A percentile compares a stretch with the other conserved stretches of the same genome.
These are phyloP conservation scores for Solanum virginianum DNA, from an alignment of 257 asterid genomes.

Conservation along the genomic window DNA sequence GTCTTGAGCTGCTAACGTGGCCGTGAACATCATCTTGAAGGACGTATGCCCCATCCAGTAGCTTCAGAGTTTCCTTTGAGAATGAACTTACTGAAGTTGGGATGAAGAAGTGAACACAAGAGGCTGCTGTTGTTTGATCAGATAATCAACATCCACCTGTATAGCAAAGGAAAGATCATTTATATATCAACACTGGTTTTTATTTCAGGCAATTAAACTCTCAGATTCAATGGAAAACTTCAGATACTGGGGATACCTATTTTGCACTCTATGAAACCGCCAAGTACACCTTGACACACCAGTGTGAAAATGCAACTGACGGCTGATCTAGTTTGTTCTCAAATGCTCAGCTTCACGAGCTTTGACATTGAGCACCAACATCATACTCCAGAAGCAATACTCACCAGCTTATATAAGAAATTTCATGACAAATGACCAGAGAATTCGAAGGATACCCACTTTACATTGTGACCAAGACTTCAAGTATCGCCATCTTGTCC, in stretches of 20 bases:
- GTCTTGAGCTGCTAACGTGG: background rate
- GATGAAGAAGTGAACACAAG: background rate
- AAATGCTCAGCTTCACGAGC: background rate
- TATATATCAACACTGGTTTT: background rate
- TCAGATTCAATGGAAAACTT: background rate
- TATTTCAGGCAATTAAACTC: background rate
- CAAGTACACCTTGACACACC: background rate
- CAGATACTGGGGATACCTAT: background rate
- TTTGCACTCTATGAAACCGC: background rate
- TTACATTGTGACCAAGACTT: background rate
- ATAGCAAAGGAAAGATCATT: background rate
- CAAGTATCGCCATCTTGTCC: background rate
- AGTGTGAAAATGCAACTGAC: background rate
- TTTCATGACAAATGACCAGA: background rate
- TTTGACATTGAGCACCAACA: background rate
- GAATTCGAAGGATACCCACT: background rate
- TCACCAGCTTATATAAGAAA: background rate
- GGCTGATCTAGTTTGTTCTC: background rate
- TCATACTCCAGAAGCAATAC: background rate
- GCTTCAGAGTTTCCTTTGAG: background rate
- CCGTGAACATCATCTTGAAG: background rate
- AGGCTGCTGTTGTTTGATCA: background rate
- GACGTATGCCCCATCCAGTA: background rate
- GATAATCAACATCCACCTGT: background rate
- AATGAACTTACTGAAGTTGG: background rate